These are phyloP conservation scores for Pleoardoris graminearum DNA, from an alignment of 2,329 filamentous ascomycete genomes.

Conservation along the genomic window DNA sequence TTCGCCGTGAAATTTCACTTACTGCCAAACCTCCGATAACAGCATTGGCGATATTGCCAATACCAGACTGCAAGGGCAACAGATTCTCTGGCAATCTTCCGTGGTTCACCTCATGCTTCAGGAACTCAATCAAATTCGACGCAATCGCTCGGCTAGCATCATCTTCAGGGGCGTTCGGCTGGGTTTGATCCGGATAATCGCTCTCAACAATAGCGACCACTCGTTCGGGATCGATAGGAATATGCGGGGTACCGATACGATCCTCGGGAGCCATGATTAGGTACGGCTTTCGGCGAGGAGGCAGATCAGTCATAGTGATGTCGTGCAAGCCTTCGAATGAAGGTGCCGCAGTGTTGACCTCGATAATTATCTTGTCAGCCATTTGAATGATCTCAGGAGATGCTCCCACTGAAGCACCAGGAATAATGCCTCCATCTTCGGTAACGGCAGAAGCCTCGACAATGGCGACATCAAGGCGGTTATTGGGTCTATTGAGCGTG, in stretches of 20 bases:
- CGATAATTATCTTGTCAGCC: slow-evolving; percentile 90
- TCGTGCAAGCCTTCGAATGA: slow-evolving; percentile 88
- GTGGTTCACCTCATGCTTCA: slow-evolving; percentile 81
- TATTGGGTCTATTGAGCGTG: slow-evolving; percentile 75
- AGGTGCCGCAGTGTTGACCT: slow-evolving; percentile 85
- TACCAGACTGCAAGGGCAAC: slow-evolving; percentile 81
- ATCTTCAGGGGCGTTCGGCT: slow-evolving; percentile 76
- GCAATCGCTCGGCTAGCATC: slow-evolving; percentile 74
- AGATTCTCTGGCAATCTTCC: slow-evolving; percentile 77
- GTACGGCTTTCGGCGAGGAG: slow-evolving; percentile 80
- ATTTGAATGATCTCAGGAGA: slow-evolving; percentile 86
- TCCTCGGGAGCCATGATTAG: slow-evolving; percentile 84
- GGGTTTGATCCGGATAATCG: slow-evolving; percentile 77
- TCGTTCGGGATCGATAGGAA: slow-evolving; percentile 82
- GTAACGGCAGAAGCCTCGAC: slow-evolving; percentile 87
- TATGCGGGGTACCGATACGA: slow-evolving; percentile 79
- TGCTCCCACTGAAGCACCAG: slow-evolving; percentile 82
- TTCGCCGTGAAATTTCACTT: slow-evolving; percentile 13
- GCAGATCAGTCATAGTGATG: slow-evolving; percentile 85
- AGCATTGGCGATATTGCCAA: slow-evolving; percentile 91
- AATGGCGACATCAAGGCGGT: slow-evolving; percentile 78
- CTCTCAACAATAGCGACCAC: slow-evolving; percentile 84
- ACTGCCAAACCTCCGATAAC: slow-evolving; percentile 78
- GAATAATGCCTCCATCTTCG: slow-evolving; percentile 85
- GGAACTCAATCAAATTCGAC: slow-evolving; percentile 76